These are phyloP conservation scores for Dryas octopetala DNA, from an alignment of 306 rosid genomes.

Conservation along the genomic window DNA sequence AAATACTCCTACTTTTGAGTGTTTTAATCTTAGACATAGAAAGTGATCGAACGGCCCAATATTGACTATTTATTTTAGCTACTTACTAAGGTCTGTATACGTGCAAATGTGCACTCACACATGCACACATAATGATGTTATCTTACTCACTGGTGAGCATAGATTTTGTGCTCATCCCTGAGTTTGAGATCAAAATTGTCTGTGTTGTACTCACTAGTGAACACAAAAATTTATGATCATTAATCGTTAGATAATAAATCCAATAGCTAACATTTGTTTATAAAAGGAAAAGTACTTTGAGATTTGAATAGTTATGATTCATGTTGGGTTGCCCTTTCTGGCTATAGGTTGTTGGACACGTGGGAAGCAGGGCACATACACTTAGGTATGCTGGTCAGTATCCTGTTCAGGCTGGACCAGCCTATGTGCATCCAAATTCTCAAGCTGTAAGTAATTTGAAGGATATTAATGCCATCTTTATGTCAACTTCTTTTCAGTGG, in stretches of 20 bases:
- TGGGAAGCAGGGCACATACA: constrained; percentile 66
- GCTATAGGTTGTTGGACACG: constrained; percentile 64
- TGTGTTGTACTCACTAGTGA: background rate
- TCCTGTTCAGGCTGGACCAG: constrained; percentile 66
- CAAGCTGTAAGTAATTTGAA: constrained; percentile 65
- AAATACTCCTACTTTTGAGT: background rate
- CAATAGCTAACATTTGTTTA: background rate
- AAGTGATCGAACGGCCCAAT: background rate
- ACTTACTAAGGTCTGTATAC: background rate
- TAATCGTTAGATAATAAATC: background rate
- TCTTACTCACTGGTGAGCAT: constrained; percentile 1
- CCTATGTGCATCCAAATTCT: constrained; percentile 63
- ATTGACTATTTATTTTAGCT: background rate
- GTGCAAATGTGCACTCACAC: background rate
- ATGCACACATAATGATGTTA: background rate
- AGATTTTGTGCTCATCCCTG: background rate
- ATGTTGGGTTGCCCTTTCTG: constrained; percentile 24
- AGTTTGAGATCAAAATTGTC: background rate
- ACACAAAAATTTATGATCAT: background rate
- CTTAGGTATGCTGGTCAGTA: constrained; percentile 60
- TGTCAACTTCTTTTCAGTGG: constrained; percentile 20
- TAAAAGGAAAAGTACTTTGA: background rate
- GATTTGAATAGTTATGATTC: constrained; percentile 15
- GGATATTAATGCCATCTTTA: constrained; percentile 9
- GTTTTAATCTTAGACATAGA: background rate